These are phyloP conservation scores for Coprinopsis sp. DNA, from an alignment of 768 basidiomycete species.

Conservation along the genomic window DNA sequence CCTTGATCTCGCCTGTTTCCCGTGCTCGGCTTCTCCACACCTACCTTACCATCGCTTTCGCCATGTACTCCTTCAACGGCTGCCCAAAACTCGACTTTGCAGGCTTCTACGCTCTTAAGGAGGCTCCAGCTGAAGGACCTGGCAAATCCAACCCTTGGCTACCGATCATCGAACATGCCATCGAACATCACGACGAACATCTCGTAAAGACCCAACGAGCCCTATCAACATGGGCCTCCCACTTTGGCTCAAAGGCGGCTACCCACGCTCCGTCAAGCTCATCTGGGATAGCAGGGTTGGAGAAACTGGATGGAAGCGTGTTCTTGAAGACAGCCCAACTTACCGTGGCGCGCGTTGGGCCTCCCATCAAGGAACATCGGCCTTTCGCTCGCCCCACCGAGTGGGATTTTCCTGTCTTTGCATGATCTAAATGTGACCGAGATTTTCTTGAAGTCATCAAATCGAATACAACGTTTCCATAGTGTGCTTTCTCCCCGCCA, in stretches of 20 bases:
- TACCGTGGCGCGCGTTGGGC: not conserved
- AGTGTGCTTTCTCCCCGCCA: too few relatives aligned
- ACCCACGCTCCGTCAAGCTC: too few relatives aligned
- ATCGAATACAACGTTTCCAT: too few relatives aligned
- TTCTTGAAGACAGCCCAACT: too few relatives aligned
- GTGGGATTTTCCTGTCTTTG: too few relatives aligned
- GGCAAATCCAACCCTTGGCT: conserved; percentile 55
- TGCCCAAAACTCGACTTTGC: conserved; percentile 45
- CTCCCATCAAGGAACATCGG: too few relatives aligned
- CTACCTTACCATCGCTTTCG: conserved; percentile 49
- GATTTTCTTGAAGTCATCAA: too few relatives aligned
- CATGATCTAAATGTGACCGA: too few relatives aligned
- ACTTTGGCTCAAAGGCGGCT: too few relatives aligned
- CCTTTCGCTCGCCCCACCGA: too few relatives aligned
- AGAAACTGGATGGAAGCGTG: too few relatives aligned
- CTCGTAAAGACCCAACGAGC: conserved; percentile 34
- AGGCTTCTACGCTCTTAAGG: conserved; percentile 37
- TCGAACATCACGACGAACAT: conserved; percentile 57
- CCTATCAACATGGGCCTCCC: conserved; percentile 24
- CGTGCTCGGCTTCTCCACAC: conserved; percentile 51
- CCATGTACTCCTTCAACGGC: conserved; percentile 55
- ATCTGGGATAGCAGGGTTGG: too few relatives aligned
- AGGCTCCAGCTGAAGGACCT: conserved; percentile 6
- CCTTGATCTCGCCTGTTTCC: conserved; percentile 35
- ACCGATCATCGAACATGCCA: conserved; percentile 44